Conservation (phyloP, 2,329 filamentous ascomycete species). For the Colletotrichum endophyticum region DNA sequence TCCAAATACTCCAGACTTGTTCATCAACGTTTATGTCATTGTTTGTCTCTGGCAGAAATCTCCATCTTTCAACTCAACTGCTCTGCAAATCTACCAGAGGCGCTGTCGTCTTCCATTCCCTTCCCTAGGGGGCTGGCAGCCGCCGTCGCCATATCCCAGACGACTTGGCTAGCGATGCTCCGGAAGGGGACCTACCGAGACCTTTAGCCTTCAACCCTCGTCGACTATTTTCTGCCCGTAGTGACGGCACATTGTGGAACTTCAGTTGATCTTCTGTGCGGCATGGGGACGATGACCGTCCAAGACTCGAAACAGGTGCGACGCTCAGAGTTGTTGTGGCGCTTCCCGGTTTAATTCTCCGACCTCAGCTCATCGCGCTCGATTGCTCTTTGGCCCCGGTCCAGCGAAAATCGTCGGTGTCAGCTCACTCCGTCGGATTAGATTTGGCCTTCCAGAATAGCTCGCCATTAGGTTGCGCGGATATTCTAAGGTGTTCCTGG, state of each 20-base stretch:
- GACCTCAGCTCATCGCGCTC: neutral
- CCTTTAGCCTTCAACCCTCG: neutral
- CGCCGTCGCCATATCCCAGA: neutral
- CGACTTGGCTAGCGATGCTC: neutral
- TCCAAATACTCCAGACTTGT: neutral
- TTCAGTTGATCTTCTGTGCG: neutral
- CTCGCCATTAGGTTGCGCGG: no score
- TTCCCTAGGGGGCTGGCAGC: neutral
- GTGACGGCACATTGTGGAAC: neutral
- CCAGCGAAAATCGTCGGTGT: neutral
- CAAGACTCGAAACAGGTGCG: neutral
- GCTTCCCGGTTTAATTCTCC: slow-evolving; percentile 10
- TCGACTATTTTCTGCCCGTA: neutral
- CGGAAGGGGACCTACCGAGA: neutral
- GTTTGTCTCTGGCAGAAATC: neutral
- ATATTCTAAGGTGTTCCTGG: neutral
- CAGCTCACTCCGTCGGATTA: neutral
- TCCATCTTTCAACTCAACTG: neutral
- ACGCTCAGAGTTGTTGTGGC: neutral
- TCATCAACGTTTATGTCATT: neutral
- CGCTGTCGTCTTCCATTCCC: neutral
- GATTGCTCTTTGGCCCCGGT: neutral
- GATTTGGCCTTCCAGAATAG: neutral
- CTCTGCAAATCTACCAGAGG: neutral
- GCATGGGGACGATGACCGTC: neutral